These are phyloP conservation scores for Boletus pseudo-olivaceus DNA, from an alignment of 768 basidiomycete species.

Conservation along the genomic window DNA sequence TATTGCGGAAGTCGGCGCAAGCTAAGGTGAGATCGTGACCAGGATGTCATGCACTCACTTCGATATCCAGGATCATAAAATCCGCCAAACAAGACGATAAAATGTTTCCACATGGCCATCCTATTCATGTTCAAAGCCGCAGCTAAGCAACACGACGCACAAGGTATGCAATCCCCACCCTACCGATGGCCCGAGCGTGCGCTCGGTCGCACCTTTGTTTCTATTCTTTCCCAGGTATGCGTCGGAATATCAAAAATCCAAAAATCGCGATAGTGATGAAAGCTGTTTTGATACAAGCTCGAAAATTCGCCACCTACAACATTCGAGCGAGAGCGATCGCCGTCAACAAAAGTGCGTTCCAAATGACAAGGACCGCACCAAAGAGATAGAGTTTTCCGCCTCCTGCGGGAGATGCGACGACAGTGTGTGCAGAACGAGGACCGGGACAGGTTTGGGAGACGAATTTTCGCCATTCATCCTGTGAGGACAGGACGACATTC, in stretches of 20 bases:
- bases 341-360: not conserved
- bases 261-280: slow-evolving; percentile 87
- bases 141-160: not conserved
- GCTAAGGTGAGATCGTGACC: not conserved
- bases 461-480: slow-evolving; percentile 90
- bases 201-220: slow-evolving; percentile 76
- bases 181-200: slow-evolving; percentile 83
- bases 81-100: slow-evolving; percentile 83
- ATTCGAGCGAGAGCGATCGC: not conserved
- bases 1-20: slow-evolving; percentile 21
- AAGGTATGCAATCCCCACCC: not conserved
- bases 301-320: slow-evolving; percentile 78
- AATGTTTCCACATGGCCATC: slow-evolving; percentile 90
- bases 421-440: slow-evolving; percentile 84
- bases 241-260: slow-evolving; percentile 82
- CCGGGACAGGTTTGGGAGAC: slow-evolving; percentile 83
- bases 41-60: slow-evolving; percentile 39
- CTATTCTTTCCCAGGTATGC: slow-evolving; percentile 84
- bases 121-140: slow-evolving; percentile 32
- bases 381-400: slow-evolving; percentile 87
- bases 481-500: not conserved
- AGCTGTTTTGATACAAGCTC: slow-evolving; percentile 74
- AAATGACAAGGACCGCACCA: slow-evolving; percentile 39
- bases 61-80: slow-evolving; percentile 85
- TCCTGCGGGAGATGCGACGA: slow-evolving; percentile 66